Conservation (phyloP, 441 rosid genomes). For the Arabidopsis lyrata region DNA sequence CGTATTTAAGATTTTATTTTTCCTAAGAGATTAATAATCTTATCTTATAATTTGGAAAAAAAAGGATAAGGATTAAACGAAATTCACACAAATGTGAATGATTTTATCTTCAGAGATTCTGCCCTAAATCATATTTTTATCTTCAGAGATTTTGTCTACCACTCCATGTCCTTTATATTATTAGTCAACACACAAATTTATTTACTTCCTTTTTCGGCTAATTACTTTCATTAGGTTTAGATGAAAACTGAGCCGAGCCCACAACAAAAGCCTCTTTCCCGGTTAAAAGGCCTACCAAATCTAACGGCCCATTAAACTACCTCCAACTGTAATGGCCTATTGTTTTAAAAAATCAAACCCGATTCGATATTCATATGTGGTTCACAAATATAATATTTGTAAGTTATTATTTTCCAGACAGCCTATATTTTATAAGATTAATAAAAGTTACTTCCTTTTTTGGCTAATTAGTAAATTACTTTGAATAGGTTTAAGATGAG, state of each 20-base stretch:
- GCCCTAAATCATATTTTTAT: background rate
- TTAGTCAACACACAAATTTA: background rate
- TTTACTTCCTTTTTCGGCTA: background rate
- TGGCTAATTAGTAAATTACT: too few species aligned
- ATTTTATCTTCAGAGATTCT: background rate
- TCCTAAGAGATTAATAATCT: background rate
- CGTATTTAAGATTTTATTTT: constrained; percentile 34
- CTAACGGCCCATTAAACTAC: background rate
- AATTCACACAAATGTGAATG: constrained; percentile 4
- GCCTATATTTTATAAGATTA: too few species aligned
- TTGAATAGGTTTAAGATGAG: too few species aligned
- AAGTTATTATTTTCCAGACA: too few species aligned
- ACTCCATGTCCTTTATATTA: background rate
- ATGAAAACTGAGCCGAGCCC: background rate
- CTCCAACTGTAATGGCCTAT: too few species aligned
- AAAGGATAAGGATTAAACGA: constrained; percentile 4
- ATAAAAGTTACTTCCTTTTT: too few species aligned
- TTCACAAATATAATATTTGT: too few species aligned
- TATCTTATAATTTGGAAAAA: background rate
- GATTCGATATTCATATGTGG: too few species aligned
- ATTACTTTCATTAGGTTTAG: constrained; percentile 3
- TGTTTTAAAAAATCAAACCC: too few species aligned
- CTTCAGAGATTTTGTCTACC: too few species aligned
- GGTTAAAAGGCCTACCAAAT: background rate
- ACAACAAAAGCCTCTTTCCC: background rate